Conservation (phyloP, 345 rosid species). For the Aquilaria sinensis region DNA sequence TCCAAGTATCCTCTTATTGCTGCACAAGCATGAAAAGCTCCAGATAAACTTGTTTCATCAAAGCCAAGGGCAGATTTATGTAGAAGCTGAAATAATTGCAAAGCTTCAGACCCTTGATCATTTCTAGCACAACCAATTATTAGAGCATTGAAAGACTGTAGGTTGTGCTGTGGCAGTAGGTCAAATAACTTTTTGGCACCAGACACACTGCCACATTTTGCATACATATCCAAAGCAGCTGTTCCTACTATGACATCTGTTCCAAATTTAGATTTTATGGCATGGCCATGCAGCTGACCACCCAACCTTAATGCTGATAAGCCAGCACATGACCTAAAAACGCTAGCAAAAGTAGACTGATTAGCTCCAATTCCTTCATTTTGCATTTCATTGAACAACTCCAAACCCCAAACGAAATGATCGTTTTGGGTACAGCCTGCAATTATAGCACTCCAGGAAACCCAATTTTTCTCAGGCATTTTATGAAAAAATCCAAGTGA, state of each 20-base stretch:
- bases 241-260: slow-evolving; percentile 70
- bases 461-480: slow-evolving; percentile 63
- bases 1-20: slow-evolving; percentile 45
- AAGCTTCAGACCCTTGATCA: slow-evolving; percentile 53
- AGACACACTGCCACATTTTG: slow-evolving; percentile 59
- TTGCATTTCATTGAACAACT: slow-evolving; percentile 72
- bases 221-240: slow-evolving; percentile 89
- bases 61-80: slow-evolving; percentile 55
- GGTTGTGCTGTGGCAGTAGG: slow-evolving; percentile 43
- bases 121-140: slow-evolving; percentile 62
- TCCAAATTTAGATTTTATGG: slow-evolving; percentile 55
- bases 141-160: slow-evolving; percentile 86
- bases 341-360: slow-evolving; percentile 89
- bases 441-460: slow-evolving; percentile 84
- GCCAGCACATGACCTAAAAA: slow-evolving; percentile 74
- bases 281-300: slow-evolving; percentile 79
- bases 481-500: slow-evolving; percentile 48
- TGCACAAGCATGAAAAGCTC: slow-evolving; percentile 85
- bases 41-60: slow-evolving; percentile 77
- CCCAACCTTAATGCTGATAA: slow-evolving; percentile 49
- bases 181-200: slow-evolving; percentile 69
- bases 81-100: slow-evolving; percentile 46
- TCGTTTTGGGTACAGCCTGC: slow-evolving; percentile 78
- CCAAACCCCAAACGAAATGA: slow-evolving; percentile 36
- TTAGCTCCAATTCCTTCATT: slow-evolving; percentile 40